These are phyloP conservation scores for Paramyrothecium sp. DNA, from an alignment of 2,329 filamentous ascomycete genomes.

Conservation along the genomic window DNA sequence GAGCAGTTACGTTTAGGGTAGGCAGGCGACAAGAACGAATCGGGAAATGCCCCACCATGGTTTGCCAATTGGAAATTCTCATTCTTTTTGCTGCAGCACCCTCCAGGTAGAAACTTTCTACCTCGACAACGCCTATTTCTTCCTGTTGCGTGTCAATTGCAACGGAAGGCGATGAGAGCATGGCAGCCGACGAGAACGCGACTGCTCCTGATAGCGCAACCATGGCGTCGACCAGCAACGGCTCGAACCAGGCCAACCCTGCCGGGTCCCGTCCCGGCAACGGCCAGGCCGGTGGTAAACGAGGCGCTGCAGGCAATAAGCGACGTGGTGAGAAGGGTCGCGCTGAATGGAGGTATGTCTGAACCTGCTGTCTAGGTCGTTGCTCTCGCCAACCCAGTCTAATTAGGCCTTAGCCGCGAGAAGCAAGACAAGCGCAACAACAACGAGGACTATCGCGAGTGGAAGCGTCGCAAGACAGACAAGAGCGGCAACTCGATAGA, in stretches of 20 bases:
- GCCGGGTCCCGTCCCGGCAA: background rate
- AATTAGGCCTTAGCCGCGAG: conserved; percentile 32
- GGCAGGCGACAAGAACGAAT: background rate
- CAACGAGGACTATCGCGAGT: conserved; percentile 37
- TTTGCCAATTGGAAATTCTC: no score
- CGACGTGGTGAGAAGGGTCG: conserved; percentile 27
- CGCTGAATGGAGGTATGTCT: conserved; percentile 25
- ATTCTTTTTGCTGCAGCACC: no score
- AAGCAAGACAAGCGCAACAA: conserved; percentile 37
- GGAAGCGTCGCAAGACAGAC: conserved; percentile 39
- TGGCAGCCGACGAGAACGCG: background rate
- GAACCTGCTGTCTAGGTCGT: background rate
- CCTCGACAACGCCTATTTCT: no score
- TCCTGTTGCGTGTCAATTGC: background rate
- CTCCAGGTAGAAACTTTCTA: no score
- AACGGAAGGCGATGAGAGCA: background rate
- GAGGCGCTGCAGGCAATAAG: conserved; percentile 10
- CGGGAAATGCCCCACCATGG: background rate
- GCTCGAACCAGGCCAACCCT: background rate
- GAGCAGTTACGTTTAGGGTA: background rate
- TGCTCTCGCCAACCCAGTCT: conserved; percentile 25
- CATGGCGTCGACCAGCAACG: background rate
- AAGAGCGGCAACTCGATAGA: conserved; percentile 30
- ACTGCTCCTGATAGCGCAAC: background rate
- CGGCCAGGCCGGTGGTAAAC: background rate